Evolutionary conservation across 306 rosid species (phyloP).

Genomic region (Gynostemma pentaphyllum): DNA sequence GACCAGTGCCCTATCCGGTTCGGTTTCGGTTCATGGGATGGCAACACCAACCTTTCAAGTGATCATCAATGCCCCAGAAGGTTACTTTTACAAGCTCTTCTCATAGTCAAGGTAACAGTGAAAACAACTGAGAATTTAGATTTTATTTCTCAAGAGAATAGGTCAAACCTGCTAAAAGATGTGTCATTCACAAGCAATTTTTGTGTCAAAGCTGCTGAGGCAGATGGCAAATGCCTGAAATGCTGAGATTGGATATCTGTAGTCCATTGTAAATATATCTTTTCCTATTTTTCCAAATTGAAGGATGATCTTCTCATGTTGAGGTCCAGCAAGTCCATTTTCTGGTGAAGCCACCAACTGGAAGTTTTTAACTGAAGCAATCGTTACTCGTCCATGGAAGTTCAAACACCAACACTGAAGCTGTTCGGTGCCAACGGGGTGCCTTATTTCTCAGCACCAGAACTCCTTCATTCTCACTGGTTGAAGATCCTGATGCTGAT

Average conservation of each 20-base stretch:
- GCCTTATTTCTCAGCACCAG: conserved; percentile 77
- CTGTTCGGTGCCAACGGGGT: conserved; percentile 98
- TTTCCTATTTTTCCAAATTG: conserved; percentile 93
- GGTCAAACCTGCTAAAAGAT: conserved; percentile 35
- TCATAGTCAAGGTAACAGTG: too few relatives aligned
- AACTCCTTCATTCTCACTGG: conserved; percentile 36
- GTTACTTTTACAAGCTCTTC: not conserved
- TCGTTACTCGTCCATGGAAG: conserved; percentile 89
- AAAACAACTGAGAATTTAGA: not conserved
- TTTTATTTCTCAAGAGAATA: too few relatives aligned
- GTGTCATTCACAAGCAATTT: conserved; percentile 85
- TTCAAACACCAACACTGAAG: conserved; percentile 99
- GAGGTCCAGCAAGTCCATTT: conserved; percentile 68
- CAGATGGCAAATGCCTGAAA: conserved; percentile 95
- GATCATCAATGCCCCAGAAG: not conserved
- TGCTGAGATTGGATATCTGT: conserved; percentile 86
- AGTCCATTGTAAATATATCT: conserved; percentile 93
- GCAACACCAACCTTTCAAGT: too few relatives aligned
- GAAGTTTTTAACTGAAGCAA: conserved; percentile 93
- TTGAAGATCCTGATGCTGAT: conserved; percentile 49
- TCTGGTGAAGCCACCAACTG: conserved; percentile 92
- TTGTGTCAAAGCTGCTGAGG: conserved; percentile 98
- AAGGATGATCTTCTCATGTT: conserved; percentile 76
- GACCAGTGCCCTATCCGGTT: too few relatives aligned
- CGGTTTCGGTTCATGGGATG: too few relatives aligned